phyloP scores from a whole-genome alignment of 257 asterid species.

The Paraleonurus japonicus region DNA sequence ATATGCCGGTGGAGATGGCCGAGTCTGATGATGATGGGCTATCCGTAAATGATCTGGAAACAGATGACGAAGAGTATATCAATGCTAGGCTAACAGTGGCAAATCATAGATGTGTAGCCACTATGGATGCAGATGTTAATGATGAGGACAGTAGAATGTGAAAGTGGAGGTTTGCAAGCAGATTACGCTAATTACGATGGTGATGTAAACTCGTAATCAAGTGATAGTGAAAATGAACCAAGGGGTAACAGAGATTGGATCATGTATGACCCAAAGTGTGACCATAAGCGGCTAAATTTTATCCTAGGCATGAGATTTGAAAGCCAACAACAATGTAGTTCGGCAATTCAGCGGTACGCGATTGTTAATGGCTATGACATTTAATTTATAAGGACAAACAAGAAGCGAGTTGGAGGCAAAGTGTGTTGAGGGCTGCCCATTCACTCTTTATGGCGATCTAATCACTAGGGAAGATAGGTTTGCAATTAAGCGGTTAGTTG shows the following conservation, averaged over 20 bases:
- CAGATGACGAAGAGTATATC: too few relatives aligned
- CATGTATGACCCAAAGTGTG: neutral
- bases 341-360: neutral
- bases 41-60: too few relatives aligned
- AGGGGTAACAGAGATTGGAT: neutral
- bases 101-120: neutral
- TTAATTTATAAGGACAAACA: neutral
- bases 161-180: neutral
- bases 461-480: neutral
- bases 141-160: too few relatives aligned
- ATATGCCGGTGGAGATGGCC: too few relatives aligned
- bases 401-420: neutral
- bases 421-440: neutral
- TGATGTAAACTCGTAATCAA: neutral
- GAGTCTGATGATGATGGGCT: too few relatives aligned
- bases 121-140: too few relatives aligned
- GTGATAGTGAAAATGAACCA: neutral
- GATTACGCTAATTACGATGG: neutral
- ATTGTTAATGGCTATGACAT: neutral
- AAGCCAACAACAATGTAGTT: neutral
- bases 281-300: neutral
- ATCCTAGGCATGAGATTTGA: neutral
- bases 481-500: neutral
- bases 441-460: neutral
- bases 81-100: too few relatives aligned